Percentiles rank a stretch among this genome's conserved stretches.
These are phyloP conservation scores for Leccinum variicolor DNA, from an alignment of 768 basidiomycete species.

Conservation along the genomic window DNA sequence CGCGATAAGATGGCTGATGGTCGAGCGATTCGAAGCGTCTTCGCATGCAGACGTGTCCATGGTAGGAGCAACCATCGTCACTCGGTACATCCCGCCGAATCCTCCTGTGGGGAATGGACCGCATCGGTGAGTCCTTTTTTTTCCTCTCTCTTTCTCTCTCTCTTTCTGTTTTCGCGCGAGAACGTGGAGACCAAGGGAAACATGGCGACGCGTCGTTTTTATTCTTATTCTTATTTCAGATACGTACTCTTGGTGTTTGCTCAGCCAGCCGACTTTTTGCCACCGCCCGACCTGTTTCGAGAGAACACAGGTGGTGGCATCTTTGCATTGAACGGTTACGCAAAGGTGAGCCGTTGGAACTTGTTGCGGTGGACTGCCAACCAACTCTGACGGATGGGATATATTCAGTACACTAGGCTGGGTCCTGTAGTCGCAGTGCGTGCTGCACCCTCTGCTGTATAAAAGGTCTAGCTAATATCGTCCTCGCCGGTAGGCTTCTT, in stretches of 20 bases:
- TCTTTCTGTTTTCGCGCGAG: neutral
- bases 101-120: conserved; percentile 68
- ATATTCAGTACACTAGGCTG: conserved; percentile 46
- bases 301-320: conserved; percentile 49
- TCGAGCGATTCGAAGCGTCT: neutral
- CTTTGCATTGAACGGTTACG: conserved; percentile 58
- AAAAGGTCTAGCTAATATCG: conserved; percentile 1
- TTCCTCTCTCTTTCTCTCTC: too few species aligned
- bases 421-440: conserved; percentile 60
- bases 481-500: conserved; percentile 47
- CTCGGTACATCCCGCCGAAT: conserved; percentile 67
- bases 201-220: neutral
- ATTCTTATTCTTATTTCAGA: conserved; percentile 32
- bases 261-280: conserved; percentile 60
- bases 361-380: neutral
- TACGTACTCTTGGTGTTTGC: conserved; percentile 65
- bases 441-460: conserved; percentile 7
- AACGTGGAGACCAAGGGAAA: neutral
- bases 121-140: conserved; percentile 53
- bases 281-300: conserved; percentile 54
- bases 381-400: neutral
- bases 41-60: conserved; percentile 40
- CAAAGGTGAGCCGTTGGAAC: conserved; percentile 37
- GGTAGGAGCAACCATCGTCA: conserved; percentile 47
- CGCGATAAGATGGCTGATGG: neutral